Evolutionary conservation across 2,329 filamentous ascomycete genomes (phyloP).

Genomic region (Penicillium occitanis): DNA sequence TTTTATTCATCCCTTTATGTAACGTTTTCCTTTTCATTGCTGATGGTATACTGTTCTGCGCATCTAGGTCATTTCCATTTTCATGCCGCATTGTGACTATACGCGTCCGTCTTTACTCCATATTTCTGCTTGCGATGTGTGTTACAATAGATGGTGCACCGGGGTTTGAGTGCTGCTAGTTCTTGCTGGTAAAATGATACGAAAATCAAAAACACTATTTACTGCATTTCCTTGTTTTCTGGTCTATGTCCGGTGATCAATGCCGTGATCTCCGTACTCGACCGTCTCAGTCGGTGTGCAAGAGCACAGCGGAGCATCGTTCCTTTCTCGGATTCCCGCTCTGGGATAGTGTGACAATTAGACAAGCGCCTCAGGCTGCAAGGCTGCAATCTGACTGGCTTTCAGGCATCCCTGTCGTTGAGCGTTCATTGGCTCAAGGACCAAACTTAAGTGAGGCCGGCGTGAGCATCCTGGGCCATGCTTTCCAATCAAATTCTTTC

Average conservation of each 20-base stretch:
- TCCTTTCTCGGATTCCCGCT: not conserved
- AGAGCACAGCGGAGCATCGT: not conserved
- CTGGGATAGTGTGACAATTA: not conserved
- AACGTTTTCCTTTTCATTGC: constrained; percentile 3
- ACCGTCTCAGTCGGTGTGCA: not conserved
- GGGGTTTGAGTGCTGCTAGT: constrained; percentile 17
- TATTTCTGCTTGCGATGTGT: constrained; percentile 14
- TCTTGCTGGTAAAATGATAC: constrained; percentile 13
- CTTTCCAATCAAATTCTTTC: not conserved
- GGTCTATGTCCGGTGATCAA: not conserved
- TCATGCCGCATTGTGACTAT: constrained; percentile 17
- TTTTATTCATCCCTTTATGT: constrained; percentile 13
- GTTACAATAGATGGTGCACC: constrained; percentile 22
- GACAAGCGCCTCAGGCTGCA: not conserved
- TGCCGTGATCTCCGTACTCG: not conserved
- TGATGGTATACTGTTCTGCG: constrained; percentile 9
- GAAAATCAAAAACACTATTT: constrained; percentile 13
- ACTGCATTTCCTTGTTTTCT: not conserved
- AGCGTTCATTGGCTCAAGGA: not conserved
- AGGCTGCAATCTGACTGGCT: not conserved
- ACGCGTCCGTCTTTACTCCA: constrained; percentile 6
- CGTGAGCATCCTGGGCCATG: not conserved
- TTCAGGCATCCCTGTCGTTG: not conserved
- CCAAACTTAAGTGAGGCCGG: not conserved
- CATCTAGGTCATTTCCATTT: constrained; percentile 16